Conservation (phyloP, 2,329 filamentous ascomycete species). For the Fusarium longipes region DNA sequence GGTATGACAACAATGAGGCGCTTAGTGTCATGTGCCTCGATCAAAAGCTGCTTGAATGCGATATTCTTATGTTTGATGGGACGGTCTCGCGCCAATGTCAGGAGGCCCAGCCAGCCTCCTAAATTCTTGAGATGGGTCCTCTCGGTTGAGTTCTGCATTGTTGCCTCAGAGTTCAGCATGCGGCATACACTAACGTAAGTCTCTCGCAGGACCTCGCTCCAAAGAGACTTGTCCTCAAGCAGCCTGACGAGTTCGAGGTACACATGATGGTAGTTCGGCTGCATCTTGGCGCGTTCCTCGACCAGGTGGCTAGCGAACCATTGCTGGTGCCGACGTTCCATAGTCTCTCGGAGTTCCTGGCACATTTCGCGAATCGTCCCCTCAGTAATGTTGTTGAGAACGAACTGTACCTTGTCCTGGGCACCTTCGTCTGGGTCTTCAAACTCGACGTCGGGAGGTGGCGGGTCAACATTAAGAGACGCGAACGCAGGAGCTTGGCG, state of each 20-base stretch:
- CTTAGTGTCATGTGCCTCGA: slow-evolving; percentile 94
- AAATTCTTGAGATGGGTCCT: slow-evolving; percentile 92
- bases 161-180: slow-evolving; percentile 90
- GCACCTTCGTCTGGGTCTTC: slow-evolving; percentile 86
- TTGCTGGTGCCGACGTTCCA: slow-evolving; percentile 86
- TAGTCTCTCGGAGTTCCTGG: slow-evolving; percentile 79
- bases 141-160: slow-evolving; percentile 85
- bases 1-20: slow-evolving; percentile 92
- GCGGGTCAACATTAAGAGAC: slow-evolving; percentile 80
- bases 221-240: slow-evolving; percentile 81
- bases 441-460: slow-evolving; percentile 70
- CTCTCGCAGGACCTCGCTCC: slow-evolving; percentile 90
- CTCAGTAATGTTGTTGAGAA: slow-evolving; percentile 95
- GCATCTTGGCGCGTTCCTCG: slow-evolving; percentile 94
- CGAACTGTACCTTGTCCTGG: slow-evolving; percentile 94
- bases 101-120: slow-evolving; percentile 89
- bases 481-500: slow-evolving; percentile 77
- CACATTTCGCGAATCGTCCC: slow-evolving; percentile 88
- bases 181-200: slow-evolving; percentile 88
- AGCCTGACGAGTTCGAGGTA: slow-evolving; percentile 90
- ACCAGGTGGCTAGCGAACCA: slow-evolving; percentile 98
- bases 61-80: slow-evolving; percentile 97
- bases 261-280: slow-evolving; percentile 94
- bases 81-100: slow-evolving; percentile 93
- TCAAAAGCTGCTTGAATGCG: slow-evolving; percentile 93